Percentiles rank a stretch among this genome's conserved stretches.
Conservation (phyloP, 1,284 basidiomycete species). For the Mrakiaceae sp. region DNA sequence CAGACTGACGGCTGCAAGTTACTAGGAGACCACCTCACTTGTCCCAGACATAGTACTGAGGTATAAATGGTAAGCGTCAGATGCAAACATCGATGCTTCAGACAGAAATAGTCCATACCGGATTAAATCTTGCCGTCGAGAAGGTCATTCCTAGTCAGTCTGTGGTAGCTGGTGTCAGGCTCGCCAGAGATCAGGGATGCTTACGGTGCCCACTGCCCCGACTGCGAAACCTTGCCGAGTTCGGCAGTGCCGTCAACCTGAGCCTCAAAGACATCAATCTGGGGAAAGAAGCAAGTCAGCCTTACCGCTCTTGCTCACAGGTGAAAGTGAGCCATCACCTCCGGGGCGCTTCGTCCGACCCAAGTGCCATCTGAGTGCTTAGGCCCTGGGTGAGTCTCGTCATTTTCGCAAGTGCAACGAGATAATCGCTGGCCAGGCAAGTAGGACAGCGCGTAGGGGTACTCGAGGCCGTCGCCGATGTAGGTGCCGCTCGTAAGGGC, state of each 20-base stretch:
- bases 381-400: constrained; percentile 65
- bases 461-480: constrained; percentile 22
- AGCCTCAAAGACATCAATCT: constrained; percentile 32
- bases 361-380: constrained; percentile 50
- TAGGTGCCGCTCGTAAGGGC: constrained; percentile 37
- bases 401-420: constrained; percentile 63
- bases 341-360: constrained; percentile 46
- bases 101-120: too few relatives aligned
- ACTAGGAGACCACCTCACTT: too few relatives aligned
- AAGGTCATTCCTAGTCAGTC: too few relatives aligned
- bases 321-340: too few relatives aligned
- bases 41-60: too few relatives aligned
- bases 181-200: too few relatives aligned
- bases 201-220: constrained; percentile 26
- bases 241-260: constrained; percentile 26
- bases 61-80: too few relatives aligned
- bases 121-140: too few relatives aligned
- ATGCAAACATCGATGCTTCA: too few relatives aligned
- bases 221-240: constrained; percentile 50
- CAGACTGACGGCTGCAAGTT: too few relatives aligned
- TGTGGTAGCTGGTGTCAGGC: too few relatives aligned
- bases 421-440: constrained; percentile 73
- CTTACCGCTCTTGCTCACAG: too few relatives aligned
- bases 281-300: constrained; percentile 45
- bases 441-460: constrained; percentile 38